phyloP scores from a whole-genome alignment of 2,329 filamentous ascomycete genomes.

The Aspergillus transmontanensis region DNA sequence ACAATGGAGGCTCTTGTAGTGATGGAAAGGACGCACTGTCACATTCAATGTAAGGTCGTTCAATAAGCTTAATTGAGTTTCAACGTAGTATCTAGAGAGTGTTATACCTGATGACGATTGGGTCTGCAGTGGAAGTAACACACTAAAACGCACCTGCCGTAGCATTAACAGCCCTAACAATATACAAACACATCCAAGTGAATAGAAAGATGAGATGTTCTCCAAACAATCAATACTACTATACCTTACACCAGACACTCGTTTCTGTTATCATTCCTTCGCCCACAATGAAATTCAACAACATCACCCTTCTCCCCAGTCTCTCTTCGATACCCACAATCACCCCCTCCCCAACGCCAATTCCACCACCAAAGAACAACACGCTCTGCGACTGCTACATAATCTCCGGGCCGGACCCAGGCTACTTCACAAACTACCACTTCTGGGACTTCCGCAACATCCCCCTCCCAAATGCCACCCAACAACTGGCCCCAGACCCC shows the following conservation, averaged over 20 bases:
- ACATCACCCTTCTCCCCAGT: neutral
- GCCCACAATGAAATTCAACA: neutral
- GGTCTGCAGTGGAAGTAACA: neutral
- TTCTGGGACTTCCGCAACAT: conserved; percentile 56
- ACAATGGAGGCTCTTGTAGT: neutral
- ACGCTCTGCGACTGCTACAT: conserved; percentile 50
- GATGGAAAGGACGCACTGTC: neutral
- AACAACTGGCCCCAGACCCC: neutral
- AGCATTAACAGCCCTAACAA: neutral
- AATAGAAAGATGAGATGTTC: neutral
- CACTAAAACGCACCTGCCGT: neutral
- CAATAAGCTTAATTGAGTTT: neutral
- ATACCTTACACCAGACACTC: neutral
- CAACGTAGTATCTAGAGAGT: neutral
- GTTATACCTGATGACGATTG: too few relatives aligned
- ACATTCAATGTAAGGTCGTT: neutral
- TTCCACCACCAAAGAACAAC: neutral
- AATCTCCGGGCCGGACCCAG: conserved; percentile 44
- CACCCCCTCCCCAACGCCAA: neutral
- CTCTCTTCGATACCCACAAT: neutral
- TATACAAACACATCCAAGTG: neutral
- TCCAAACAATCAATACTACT: neutral
- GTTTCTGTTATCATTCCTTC: neutral
- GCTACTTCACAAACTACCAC: conserved; percentile 54
- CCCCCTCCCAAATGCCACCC: conserved; percentile 16